Evolutionary conservation across 179 eudicot genomes (phyloP).

Genomic region (Patellifolia procumbens): DNA sequence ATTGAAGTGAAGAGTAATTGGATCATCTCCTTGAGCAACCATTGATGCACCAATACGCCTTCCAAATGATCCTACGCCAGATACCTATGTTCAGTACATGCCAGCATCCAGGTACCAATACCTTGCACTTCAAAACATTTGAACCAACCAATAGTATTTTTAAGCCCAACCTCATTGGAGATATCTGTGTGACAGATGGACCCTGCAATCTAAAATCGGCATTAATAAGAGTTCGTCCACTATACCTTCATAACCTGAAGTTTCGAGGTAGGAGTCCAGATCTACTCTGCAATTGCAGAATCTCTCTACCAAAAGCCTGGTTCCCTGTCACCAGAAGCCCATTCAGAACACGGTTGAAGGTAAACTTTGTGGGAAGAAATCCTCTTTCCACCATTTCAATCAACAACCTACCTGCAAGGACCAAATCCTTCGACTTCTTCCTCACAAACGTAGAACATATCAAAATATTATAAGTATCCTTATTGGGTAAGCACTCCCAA

Average conservation of each 20-base stretch:
- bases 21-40: not conserved
- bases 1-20: not conserved
- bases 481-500: slow-evolving; percentile 79
- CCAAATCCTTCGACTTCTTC: slow-evolving; percentile 74
- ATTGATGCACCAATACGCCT: not conserved
- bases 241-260: slow-evolving; percentile 55
- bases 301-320: slow-evolving; percentile 82
- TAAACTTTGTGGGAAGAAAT: slow-evolving; percentile 68
- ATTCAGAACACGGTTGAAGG: slow-evolving; percentile 72
- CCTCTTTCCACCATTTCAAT: slow-evolving; percentile 86
- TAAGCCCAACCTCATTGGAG: not conserved
- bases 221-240: not conserved
- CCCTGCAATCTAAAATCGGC: not conserved
- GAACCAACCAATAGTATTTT: not conserved
- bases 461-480: slow-evolving; percentile 86
- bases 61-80: not conserved
- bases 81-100: not conserved
- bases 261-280: slow-evolving; percentile 66
- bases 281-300: slow-evolving; percentile 71
- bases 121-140: not conserved
- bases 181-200: not conserved
- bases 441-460: slow-evolving; percentile 75
- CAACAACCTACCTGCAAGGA: slow-evolving; percentile 80
- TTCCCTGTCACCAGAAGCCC: slow-evolving; percentile 88
- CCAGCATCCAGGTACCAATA: not conserved